These are phyloP conservation scores for Jaenimonas drosophilae DNA, from an alignment of 208 protist species.

Conservation along the genomic window DNA sequence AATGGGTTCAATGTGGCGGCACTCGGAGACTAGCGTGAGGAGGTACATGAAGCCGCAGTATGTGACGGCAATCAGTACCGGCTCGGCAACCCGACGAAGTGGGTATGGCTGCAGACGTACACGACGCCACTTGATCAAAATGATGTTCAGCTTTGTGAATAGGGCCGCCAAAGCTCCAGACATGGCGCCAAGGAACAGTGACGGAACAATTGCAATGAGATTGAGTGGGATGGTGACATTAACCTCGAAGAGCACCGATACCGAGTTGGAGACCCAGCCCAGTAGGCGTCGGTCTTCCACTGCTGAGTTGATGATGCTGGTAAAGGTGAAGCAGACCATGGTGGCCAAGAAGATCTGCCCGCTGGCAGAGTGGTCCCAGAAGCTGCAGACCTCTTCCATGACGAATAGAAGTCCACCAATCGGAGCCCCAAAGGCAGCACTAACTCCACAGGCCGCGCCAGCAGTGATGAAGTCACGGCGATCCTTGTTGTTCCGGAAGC, in stretches of 20 bases:
- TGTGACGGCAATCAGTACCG: slow-evolving; percentile 40
- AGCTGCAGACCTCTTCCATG: slow-evolving; percentile 91
- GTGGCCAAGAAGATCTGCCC: slow-evolving; percentile 92
- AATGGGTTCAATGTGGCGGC: slow-evolving; percentile 23
- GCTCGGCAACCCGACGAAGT: slow-evolving; percentile 58
- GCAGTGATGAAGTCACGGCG: slow-evolving; percentile 91
- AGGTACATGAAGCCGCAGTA: slow-evolving; percentile 52
- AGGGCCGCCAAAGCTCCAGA: slow-evolving; percentile 74
- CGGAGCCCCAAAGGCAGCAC: slow-evolving; percentile 93
- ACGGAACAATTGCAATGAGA: slow-evolving; percentile 71
- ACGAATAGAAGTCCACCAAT: slow-evolving; percentile 95
- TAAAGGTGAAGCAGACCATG: slow-evolving; percentile 83
- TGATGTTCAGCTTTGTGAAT: slow-evolving; percentile 86
- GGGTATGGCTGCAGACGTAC: slow-evolving; percentile 31
- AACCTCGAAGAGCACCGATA: slow-evolving; percentile 82
- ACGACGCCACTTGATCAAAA: slow-evolving; percentile 69
- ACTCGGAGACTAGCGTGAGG: slow-evolving; percentile 30
- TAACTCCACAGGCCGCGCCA: slow-evolving; percentile 92
- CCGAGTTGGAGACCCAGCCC: slow-evolving; percentile 76
- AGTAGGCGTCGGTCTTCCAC: slow-evolving; percentile 63
- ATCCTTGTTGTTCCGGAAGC: slow-evolving; percentile 89
- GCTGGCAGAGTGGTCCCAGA: slow-evolving; percentile 87
- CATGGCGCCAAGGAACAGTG: slow-evolving; percentile 76
- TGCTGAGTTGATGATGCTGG: slow-evolving; percentile 69
- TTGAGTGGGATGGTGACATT: slow-evolving; percentile 82